Conservation (phyloP, 352 stramenopile species). For the Globisporangium yorkense region DNA sequence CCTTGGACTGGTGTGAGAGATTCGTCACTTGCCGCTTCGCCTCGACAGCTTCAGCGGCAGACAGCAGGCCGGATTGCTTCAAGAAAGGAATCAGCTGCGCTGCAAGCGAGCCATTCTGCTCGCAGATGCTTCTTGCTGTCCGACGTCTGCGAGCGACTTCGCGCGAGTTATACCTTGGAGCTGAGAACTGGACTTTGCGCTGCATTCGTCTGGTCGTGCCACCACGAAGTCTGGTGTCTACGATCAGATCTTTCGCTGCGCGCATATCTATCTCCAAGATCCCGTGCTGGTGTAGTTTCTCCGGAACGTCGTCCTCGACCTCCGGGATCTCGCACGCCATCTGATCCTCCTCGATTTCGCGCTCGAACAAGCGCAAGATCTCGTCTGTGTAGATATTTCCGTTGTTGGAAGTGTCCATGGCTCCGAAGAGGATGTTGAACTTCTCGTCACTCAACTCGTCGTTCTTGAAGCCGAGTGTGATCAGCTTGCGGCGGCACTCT, state of each 20-base stretch:
- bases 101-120: slow-evolving; percentile 28
- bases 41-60: background rate
- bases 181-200: slow-evolving; percentile 28
- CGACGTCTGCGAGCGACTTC: slow-evolving; percentile 22
- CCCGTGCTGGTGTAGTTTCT: slow-evolving; percentile 69
- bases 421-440: slow-evolving; percentile 56
- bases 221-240: slow-evolving; percentile 11
- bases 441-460: slow-evolving; percentile 70
- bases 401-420: slow-evolving; percentile 30
- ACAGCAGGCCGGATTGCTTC: slow-evolving; percentile 2
- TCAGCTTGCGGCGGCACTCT: slow-evolving; percentile 55
- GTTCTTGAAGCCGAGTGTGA: slow-evolving; percentile 59
- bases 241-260: slow-evolving; percentile 44
- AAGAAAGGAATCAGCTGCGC: slow-evolving; percentile 25
- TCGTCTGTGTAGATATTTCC: slow-evolving; percentile 36
- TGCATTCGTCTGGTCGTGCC: slow-evolving; percentile 12
- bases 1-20: background rate
- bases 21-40: background rate
- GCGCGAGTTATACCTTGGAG: slow-evolving; percentile 22
- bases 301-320: slow-evolving; percentile 64
- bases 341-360: slow-evolving; percentile 71
- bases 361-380: slow-evolving; percentile 60
- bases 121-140: slow-evolving; percentile 29
- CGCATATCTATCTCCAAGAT: slow-evolving; percentile 52
- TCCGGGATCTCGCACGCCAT: slow-evolving; percentile 65